These are phyloP conservation scores for Plantago lanceolata DNA, from an alignment of 305 asterid genomes.

Conservation along the genomic window DNA sequence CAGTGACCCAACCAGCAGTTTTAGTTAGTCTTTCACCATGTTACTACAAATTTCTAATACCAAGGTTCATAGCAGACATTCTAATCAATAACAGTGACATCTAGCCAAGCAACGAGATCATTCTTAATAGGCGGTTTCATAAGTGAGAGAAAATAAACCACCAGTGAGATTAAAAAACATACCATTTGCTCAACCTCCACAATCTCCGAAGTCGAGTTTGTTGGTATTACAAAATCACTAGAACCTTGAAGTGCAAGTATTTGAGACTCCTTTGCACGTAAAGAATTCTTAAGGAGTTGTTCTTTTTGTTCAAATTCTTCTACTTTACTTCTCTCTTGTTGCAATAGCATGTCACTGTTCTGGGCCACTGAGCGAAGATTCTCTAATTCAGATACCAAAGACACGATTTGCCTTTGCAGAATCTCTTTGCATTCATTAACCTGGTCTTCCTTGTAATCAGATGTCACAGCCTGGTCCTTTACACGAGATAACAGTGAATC, in stretches of 20 bases:
- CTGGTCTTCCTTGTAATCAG: conserved; percentile 38
- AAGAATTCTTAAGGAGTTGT: conserved; percentile 55
- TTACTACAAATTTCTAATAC: background rate
- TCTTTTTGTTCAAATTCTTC: conserved; percentile 61
- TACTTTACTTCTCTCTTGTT: conserved; percentile 68
- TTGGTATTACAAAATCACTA: conserved; percentile 52
- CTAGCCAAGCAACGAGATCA: background rate
- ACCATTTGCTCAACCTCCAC: conserved; percentile 88
- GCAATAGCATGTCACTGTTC: conserved; percentile 53
- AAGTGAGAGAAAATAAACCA: conserved; percentile 22
- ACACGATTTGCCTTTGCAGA: conserved; percentile 57
- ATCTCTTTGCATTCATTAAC: conserved; percentile 47
- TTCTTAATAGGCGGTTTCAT: background rate
- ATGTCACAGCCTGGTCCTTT: conserved; percentile 39
- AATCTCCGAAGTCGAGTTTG: conserved; percentile 61
- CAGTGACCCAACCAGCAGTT: no score
- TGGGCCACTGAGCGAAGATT: conserved; percentile 58
- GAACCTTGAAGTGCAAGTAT: conserved; percentile 51
- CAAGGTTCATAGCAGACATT: background rate
- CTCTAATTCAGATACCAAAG: conserved; percentile 74
- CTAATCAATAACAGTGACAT: background rate
- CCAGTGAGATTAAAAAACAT: conserved; percentile 30
- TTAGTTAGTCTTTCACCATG: background rate
- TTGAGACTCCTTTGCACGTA: conserved; percentile 72
- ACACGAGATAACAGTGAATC: conserved; percentile 52